These are phyloP conservation scores for Gonapodya prolifera DNA, from an alignment of 192 early-diverging fungal species.

Conservation along the genomic window DNA sequence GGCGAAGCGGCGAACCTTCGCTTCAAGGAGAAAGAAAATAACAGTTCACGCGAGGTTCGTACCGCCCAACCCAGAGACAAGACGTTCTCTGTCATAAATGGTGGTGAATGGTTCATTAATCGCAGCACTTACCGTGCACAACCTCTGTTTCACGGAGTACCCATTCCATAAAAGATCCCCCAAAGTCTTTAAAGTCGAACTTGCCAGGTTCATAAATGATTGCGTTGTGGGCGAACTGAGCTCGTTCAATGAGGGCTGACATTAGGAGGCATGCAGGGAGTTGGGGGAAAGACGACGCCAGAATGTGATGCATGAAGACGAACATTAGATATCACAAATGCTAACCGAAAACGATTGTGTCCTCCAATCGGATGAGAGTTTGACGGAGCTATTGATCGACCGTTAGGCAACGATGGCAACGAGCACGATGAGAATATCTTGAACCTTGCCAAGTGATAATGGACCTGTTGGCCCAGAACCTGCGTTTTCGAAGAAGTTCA, in stretches of 20 bases:
- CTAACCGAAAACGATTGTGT: conserved; percentile 83
- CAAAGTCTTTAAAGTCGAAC: conserved; percentile 52
- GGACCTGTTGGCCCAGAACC: neutral
- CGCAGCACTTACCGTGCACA: conserved; percentile 61
- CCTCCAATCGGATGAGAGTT: conserved; percentile 80
- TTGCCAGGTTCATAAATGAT: conserved; percentile 60
- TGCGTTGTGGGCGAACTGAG: conserved; percentile 77
- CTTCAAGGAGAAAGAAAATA: conserved; percentile 15
- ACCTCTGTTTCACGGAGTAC: conserved; percentile 84
- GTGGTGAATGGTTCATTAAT: neutral
- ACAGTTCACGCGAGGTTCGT: neutral
- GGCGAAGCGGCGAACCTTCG: conserved; percentile 68
- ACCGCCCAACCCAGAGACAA: neutral
- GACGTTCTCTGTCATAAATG: neutral
- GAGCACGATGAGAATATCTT: neutral
- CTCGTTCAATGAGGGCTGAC: conserved; percentile 82
- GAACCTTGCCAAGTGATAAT: neutral
- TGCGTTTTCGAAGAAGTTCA: conserved; percentile 1
- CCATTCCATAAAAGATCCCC: conserved; percentile 74
- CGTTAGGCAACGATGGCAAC: neutral
- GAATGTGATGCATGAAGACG: neutral
- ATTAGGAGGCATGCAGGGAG: neutral
- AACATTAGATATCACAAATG: neutral
- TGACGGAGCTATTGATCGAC: conserved; percentile 16
- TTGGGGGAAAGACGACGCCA: neutral